Evolutionary conservation across 768 basidiomycete species (phyloP).

Genomic region (Amanita pallidorosea): DNA sequence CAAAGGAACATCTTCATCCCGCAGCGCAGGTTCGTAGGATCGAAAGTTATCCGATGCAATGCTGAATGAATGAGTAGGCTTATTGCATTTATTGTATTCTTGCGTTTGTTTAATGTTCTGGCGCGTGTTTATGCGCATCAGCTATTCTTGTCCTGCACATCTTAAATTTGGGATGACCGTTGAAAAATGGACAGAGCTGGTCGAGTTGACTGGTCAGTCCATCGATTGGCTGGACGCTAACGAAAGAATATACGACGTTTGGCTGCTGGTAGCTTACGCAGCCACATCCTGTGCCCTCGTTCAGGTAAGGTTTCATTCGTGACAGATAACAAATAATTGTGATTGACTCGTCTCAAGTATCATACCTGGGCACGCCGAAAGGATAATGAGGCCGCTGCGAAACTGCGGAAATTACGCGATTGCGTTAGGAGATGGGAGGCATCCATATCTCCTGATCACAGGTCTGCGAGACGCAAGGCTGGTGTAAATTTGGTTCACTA

Average conservation of each 20-base stretch:
- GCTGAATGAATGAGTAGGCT: conserved; percentile 34
- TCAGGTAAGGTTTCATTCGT: conserved; percentile 45
- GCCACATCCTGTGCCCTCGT: conserved; percentile 84
- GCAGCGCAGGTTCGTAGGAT: conserved; percentile 48
- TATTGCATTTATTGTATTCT: conserved; percentile 80
- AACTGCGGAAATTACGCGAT: conserved; percentile 73
- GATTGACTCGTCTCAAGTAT: conserved; percentile 40
- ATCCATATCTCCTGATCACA: conserved; percentile 83
- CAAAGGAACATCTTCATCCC: conserved; percentile 55
- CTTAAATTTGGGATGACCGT: conserved; percentile 79
- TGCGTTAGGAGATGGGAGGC: conserved; percentile 83
- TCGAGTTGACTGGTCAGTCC: conserved; percentile 62
- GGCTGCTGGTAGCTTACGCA: conserved; percentile 81
- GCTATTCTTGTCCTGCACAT: conserved; percentile 83
- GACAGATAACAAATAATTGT: not conserved
- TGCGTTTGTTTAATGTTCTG: conserved; percentile 96
- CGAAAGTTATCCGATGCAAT: not conserved
- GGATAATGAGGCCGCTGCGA: conserved; percentile 62
- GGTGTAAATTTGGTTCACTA: conserved; percentile 15
- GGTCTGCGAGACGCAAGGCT: conserved; percentile 88
- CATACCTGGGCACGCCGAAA: conserved; percentile 87
- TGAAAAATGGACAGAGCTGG: conserved; percentile 68
- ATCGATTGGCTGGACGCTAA: conserved; percentile 87
- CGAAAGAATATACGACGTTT: conserved; percentile 75
- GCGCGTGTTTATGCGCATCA: conserved; percentile 97